These are phyloP conservation scores for Delitschia confertaspora DNA, from an alignment of 495 filamentous ascomycete genomes.

Conservation along the genomic window DNA sequence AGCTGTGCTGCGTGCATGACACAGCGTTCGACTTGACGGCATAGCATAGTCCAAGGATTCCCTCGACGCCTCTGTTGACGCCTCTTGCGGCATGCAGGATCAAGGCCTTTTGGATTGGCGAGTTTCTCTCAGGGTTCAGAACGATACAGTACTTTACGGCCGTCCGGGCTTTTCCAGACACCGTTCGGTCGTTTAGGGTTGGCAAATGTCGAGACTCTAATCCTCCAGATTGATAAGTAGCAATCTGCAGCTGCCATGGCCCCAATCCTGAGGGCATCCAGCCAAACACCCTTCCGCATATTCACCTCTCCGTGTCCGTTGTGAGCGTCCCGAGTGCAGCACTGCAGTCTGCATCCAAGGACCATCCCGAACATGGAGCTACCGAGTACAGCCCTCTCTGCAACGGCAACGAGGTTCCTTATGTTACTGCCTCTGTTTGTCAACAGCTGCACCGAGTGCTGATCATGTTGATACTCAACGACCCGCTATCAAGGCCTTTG, in stretches of 20 bases:
- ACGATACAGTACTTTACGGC: slow-evolving; percentile 20
- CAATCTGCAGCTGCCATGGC: neutral
- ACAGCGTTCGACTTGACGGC: slow-evolving; percentile 11
- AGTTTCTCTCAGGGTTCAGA: slow-evolving; percentile 8
- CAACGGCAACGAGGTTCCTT: slow-evolving; percentile 4
- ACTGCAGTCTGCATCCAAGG: slow-evolving; percentile 5
- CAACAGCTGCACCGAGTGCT: slow-evolving; percentile 1
- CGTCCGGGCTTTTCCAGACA: neutral
- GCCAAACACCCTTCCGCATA: slow-evolving; percentile 1
- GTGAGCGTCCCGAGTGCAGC: neutral
- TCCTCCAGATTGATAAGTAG: no score
- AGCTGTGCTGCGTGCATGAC: slow-evolving; percentile 26
- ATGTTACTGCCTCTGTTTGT: neutral
- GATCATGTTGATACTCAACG: slow-evolving; percentile 8
- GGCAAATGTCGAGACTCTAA: neutral
- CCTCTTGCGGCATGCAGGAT: slow-evolving; percentile 23
- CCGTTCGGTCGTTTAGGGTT: neutral
- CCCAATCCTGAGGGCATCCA: no score
- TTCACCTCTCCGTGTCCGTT: no score
- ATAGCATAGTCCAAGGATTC: no score
- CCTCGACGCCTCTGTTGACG: slow-evolving; percentile 11
- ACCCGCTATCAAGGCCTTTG: slow-evolving; percentile 1
- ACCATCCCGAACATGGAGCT: slow-evolving; percentile 5
- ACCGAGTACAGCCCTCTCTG: neutral
- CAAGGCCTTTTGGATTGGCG: slow-evolving; percentile 17